A percentile compares a stretch with the other conserved stretches of the same genome.
phyloP scores from a whole-genome alignment of 805 yeast species.

The Schwanniomyces vanrijiae region DNA sequence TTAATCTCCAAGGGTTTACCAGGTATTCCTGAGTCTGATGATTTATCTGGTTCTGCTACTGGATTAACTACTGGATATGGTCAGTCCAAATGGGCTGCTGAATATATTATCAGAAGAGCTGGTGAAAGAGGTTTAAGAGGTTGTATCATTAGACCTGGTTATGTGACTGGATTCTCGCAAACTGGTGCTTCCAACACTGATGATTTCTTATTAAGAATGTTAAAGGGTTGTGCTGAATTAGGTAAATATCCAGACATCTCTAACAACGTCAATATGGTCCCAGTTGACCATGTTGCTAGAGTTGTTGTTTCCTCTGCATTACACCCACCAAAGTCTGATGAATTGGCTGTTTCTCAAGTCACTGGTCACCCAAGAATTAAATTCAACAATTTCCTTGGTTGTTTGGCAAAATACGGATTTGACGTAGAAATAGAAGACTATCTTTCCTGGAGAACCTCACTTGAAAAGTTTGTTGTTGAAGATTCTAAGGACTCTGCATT shows the following conservation, averaged over 20 bases:
- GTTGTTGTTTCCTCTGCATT: constrained; percentile 82
- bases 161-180: constrained; percentile 80
- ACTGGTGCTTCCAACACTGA: constrained; percentile 95
- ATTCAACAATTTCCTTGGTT: constrained; percentile 71
- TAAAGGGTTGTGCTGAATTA: constrained; percentile 90
- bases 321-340: constrained; percentile 59
- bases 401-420: constrained; percentile 73
- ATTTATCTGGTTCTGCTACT: constrained; percentile 71
- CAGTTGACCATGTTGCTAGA: constrained; percentile 97
- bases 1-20: constrained; percentile 58
- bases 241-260: constrained; percentile 82
- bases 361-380: constrained; percentile 93
- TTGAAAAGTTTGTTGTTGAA: constrained; percentile 77
- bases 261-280: constrained; percentile 92
- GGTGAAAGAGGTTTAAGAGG: constrained; percentile 88
- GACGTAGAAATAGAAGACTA: constrained; percentile 62
- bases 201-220: constrained; percentile 90
- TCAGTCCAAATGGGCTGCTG: constrained; percentile 97
- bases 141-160: constrained; percentile 91
- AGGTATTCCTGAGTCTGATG: constrained; percentile 84
- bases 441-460: constrained; percentile 70
- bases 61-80: constrained; percentile 95
- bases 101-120: constrained; percentile 81
- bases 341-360: constrained; percentile 83
- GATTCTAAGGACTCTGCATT: constrained; percentile 79